These are phyloP conservation scores for Rhizodiscina lignyota DNA, from an alignment of 495 filamentous ascomycete species.

Conservation along the genomic window DNA sequence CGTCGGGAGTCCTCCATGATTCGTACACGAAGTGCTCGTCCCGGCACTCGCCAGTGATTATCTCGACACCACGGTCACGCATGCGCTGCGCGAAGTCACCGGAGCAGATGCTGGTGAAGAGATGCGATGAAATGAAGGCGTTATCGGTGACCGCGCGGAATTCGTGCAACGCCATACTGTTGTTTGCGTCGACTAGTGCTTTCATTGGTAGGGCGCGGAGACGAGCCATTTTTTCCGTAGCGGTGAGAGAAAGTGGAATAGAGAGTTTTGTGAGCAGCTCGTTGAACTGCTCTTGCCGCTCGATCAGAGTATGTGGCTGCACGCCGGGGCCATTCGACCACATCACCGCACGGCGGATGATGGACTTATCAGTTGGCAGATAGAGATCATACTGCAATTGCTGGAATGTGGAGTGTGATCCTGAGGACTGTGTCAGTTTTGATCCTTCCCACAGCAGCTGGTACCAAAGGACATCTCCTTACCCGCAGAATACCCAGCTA, in stretches of 20 bases:
- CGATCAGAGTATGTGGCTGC: slow-evolving; percentile 30
- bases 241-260: slow-evolving; percentile 26
- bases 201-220: slow-evolving; percentile 26
- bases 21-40: slow-evolving; percentile 38
- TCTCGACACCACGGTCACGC: slow-evolving; percentile 25
- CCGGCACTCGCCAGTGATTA: slow-evolving; percentile 38
- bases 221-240: slow-evolving; percentile 26
- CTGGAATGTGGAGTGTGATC: slow-evolving; percentile 28
- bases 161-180: slow-evolving; percentile 27
- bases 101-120: slow-evolving; percentile 31
- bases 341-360: slow-evolving; percentile 32
- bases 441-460: too few relatives aligned
- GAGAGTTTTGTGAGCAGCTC: slow-evolving; percentile 30
- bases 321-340: slow-evolving; percentile 39
- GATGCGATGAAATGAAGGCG: slow-evolving; percentile 26
- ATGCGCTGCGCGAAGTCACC: slow-evolving; percentile 30
- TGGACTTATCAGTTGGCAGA: slow-evolving; percentile 22
- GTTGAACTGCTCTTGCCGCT: slow-evolving; percentile 38
- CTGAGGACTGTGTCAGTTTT: too few relatives aligned
- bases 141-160: slow-evolving; percentile 37
- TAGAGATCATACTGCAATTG: slow-evolving; percentile 39
- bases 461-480: neutral
- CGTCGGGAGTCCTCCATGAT: slow-evolving; percentile 23
- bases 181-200: slow-evolving; percentile 25
- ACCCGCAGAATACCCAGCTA: slow-evolving; percentile 23